These are phyloP conservation scores for Naganishia liquefaciens DNA, from an alignment of 1,284 basidiomycete genomes.

Conservation along the genomic window DNA sequence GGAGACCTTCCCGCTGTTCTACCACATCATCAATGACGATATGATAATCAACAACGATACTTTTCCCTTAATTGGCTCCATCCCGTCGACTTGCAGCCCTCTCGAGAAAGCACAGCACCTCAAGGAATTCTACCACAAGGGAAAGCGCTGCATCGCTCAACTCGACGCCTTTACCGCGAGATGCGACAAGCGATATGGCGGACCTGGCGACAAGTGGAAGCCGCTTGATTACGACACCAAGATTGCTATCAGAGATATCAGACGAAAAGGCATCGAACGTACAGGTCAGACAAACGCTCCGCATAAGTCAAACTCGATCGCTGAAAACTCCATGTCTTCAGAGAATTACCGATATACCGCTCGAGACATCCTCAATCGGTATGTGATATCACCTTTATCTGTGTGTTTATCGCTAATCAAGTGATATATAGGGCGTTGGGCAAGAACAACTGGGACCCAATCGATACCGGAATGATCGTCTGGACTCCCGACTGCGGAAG, in stretches of 20 bases:
- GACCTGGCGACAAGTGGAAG: conserved; percentile 43
- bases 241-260: conserved; percentile 47
- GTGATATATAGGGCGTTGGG: conserved; percentile 39
- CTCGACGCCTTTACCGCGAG: conserved; percentile 49
- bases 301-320: no score
- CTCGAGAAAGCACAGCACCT: conserved; percentile 47
- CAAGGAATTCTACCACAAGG: conserved; percentile 47
- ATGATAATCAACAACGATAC: conserved; percentile 49
- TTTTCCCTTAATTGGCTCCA: conserved; percentile 51
- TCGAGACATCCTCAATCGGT: conserved; percentile 53
- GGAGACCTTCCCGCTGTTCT: conserved; percentile 51
- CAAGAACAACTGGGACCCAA: conserved; percentile 49
- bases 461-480: conserved; percentile 47
- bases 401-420: no score
- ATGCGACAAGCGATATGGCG: conserved; percentile 50
- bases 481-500: conserved; percentile 42
- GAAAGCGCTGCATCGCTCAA: conserved; percentile 47
- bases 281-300: conserved; percentile 42
- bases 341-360: conserved; percentile 55
- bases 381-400: conserved; percentile 32
- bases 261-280: conserved; percentile 51
- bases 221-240: conserved; percentile 46
- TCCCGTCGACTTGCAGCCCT: conserved; percentile 45
- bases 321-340: no score
- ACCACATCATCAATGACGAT: conserved; percentile 49